A percentile compares a stretch with the other conserved stretches of the same genome.
phyloP scores from a whole-genome alignment of 2,329 filamentous ascomycete genomes.

The Colletotrichum salicis region DNA sequence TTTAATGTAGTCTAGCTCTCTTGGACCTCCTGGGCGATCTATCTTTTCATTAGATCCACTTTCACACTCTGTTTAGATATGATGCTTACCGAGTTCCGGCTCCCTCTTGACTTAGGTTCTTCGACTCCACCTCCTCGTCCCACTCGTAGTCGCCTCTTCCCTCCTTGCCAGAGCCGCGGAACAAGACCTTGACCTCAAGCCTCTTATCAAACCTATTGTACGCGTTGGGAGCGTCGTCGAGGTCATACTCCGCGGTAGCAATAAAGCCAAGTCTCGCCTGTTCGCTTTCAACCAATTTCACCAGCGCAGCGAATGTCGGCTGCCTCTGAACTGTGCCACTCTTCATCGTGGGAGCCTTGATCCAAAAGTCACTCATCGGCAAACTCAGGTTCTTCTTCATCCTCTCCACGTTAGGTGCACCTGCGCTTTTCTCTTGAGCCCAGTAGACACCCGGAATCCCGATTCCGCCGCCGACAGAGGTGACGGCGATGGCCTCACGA shows the following conservation, averaged over 20 bases:
- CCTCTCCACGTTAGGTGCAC: conserved; percentile 31
- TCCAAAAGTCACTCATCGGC: conserved; percentile 37
- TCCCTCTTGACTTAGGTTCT: not conserved
- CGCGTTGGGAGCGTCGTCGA: conserved; percentile 43
- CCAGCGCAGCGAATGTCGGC: conserved; percentile 36
- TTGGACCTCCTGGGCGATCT: not conserved
- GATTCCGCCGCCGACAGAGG: conserved; percentile 37
- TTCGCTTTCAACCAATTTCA: conserved; percentile 41
- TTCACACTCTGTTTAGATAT: too few species aligned
- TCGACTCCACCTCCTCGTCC: not conserved
- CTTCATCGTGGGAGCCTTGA: conserved; percentile 33
- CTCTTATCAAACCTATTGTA: conserved; percentile 42
- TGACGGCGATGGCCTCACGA: conserved; percentile 36
- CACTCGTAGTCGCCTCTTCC: conserved; percentile 6
- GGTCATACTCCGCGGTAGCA: conserved; percentile 39
- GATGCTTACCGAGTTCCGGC: not conserved
- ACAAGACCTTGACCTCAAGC: conserved; percentile 38
- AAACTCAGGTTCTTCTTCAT: conserved; percentile 33
- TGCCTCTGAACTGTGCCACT: conserved; percentile 28
- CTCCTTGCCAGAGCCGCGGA: conserved; percentile 7
- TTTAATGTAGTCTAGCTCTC: conserved; percentile 7
- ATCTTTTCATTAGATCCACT: not conserved
- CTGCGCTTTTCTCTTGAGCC: conserved; percentile 26
- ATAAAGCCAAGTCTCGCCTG: conserved; percentile 43
- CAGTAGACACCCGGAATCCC: conserved; percentile 40